Conservation (phyloP, 2,329 filamentous ascomycete species). For the Botryotinia calthae region DNA sequence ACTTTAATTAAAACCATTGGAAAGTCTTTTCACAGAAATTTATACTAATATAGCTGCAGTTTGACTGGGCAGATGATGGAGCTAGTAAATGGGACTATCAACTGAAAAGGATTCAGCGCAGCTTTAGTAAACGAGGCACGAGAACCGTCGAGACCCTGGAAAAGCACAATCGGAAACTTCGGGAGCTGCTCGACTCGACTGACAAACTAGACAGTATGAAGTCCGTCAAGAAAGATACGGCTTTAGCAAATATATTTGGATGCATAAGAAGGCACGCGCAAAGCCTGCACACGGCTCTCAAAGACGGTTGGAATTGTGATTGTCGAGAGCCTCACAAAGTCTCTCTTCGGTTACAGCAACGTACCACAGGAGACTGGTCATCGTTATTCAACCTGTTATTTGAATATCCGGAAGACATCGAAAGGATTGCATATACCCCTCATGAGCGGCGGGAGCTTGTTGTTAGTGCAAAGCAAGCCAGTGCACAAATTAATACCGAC, state of each 20-base stretch:
- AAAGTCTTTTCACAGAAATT: background rate
- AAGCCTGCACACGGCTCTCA: slow-evolving; percentile 30
- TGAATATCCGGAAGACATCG: background rate
- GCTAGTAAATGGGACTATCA: slow-evolving; percentile 32
- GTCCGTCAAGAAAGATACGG: slow-evolving; percentile 27
- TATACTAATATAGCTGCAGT: slow-evolving; percentile 21
- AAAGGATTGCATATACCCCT: too few species aligned
- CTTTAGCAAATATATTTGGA: slow-evolving; percentile 29
- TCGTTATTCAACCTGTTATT: slow-evolving; percentile 1
- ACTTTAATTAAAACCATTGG: too few species aligned
- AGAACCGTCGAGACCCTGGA: slow-evolving; percentile 25
- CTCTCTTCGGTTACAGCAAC: slow-evolving; percentile 29
- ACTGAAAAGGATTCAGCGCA: slow-evolving; percentile 29
- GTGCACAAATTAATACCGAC: background rate
- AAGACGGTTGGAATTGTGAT: slow-evolving; percentile 30
- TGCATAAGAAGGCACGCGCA: slow-evolving; percentile 30
- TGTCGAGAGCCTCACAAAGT: slow-evolving; percentile 26
- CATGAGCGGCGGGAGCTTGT: background rate
- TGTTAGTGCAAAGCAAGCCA: background rate
- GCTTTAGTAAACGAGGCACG: slow-evolving; percentile 31
- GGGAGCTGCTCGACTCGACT: slow-evolving; percentile 26
- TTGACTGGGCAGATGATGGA: slow-evolving; percentile 31
- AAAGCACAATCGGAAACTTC: slow-evolving; percentile 29
- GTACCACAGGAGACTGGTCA: slow-evolving; percentile 23
- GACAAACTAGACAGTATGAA: slow-evolving; percentile 27